Evolutionary conservation across 257 asterid species (phyloP), one percentile per base, ranked within the genome.

Genomic region (Paulownia fortunei): DNA sequence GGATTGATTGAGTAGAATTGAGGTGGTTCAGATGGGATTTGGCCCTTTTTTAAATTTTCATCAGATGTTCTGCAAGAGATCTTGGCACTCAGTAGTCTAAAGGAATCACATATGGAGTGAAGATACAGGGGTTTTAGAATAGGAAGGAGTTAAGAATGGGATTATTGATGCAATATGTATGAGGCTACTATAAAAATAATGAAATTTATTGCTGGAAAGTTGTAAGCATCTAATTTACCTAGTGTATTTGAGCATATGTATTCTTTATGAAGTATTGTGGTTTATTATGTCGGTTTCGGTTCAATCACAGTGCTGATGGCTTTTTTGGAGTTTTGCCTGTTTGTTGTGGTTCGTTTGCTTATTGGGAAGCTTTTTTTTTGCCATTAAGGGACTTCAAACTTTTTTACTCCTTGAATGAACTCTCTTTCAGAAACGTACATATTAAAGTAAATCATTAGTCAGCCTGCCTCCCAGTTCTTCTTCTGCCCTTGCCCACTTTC

Each of bases 21-120:
- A 74, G 60, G 76, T 61, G 67, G 54, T 58, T 58, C 58, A 26
- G 54, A 54, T 51, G 55, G 72, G 26, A 63, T 42, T 34, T 21
- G n/a, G 56, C 55, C 24, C 42, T 80, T 66, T 64, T 61, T 12
- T 12, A n/a, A 76, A 60, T 32, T 63, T 9, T 24, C 24, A 47
- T 36, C 5, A 39, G 10, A 52, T 8, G 19, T 69, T 59, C 59
- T 74, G 8, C 27, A 8, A 26, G 54, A 68, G 59, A 75, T 37
- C 58, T 27, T 34, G 47, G 51, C 60, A 13, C 52, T 42, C 37
- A 36, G 7, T 42, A n/a, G 64, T 58, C 19, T 44, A 42, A 32
- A 7, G 74, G 36, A 69, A 39, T 71, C 10, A 16, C 23, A 10
- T 46, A 39, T 7, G 37, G 52, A 8, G 34, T 54, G 47, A n/a